Evolutionary conservation across 495 filamentous ascomycete species (phyloP), one percentile per base, ranked within the genome.

Genomic region (Tuber brumale): DNA sequence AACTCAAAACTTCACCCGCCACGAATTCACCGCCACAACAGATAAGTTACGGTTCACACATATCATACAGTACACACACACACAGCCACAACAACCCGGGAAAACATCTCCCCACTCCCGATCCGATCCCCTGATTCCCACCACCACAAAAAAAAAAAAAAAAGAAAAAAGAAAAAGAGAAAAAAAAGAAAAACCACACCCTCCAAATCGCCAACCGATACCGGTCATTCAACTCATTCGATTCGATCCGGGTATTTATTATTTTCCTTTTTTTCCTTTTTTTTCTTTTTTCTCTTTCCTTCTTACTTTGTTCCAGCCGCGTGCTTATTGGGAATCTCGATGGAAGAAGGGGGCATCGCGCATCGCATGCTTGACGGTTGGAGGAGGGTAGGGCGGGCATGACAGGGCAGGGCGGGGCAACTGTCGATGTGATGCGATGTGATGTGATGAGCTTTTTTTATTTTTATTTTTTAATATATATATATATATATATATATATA

Each of bases 181-280:
- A 31, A 61, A n/a, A 23, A 31, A 61, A 61, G 3, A 0, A 31
- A 61, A 27, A 61, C 12, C 0, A 1, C 2, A 46, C 23, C 1
- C 46, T 7, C 51, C 23, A 6, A n/a, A 57, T 57, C 48, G 48
- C 37, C 37, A 8, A 23, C 23, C 23, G 23, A 9, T 39, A n/a
- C 48, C 48, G 23, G 48, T n/a, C 48, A 6, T 21, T 61, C 48
- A n/a, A 57, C 21, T n/a, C 51, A 61, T 61, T 61, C 51, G 51
- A 61, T 61, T 61, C 51, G 51, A 61, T 61, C 51, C 46, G 46
- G 46, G 46, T 51, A 51, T 51, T 39, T 57, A n/a, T 57, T n/a
- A n/a, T 27, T 51, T 23, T 23, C 23, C 7, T 23, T 57, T n/a
- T 57, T 16, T 45, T 45, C 4, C 18, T 44, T 16, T 45, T 46